Percentiles rank a stretch among this genome's conserved stretches.
phyloP scores from a whole-genome alignment of 495 filamentous ascomycete genomes.

The Durotheca rogersii region DNA sequence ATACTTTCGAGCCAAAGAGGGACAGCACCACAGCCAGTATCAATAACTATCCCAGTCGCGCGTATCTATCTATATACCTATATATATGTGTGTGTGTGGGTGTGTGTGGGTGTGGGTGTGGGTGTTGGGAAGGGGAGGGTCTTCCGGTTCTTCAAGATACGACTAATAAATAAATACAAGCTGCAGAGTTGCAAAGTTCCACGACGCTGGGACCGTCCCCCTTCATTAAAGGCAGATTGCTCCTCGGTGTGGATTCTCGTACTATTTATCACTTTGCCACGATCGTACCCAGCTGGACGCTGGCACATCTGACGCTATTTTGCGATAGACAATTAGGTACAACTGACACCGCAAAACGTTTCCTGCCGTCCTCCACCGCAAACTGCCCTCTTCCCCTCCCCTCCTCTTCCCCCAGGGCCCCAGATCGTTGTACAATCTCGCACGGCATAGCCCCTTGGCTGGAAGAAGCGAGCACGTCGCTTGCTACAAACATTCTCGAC shows the following conservation, averaged over 20 bases:
- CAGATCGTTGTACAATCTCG: conserved; percentile 28
- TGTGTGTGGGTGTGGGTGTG: no score
- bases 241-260: conserved; percentile 30
- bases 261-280: conserved; percentile 28
- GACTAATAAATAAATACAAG: conserved; percentile 20
- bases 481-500: conserved; percentile 30
- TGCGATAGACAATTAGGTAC: conserved; percentile 9
- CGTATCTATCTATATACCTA: background rate
- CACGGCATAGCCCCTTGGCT: conserved; percentile 33
- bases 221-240: conserved; percentile 26
- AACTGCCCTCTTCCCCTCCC: no score
- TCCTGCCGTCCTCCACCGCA: conserved; percentile 30
- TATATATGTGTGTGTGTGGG: background rate
- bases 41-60: no score
- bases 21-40: no score
- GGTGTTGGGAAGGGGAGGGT: no score
- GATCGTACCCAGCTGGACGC: conserved; percentile 20
- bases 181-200: conserved; percentile 30
- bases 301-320: conserved; percentile 16
- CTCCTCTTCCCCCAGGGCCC: conserved; percentile 21
- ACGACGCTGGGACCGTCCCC: conserved; percentile 24
- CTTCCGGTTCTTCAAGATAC: conserved; percentile 15
- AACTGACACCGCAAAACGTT: conserved; percentile 22
- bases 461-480: conserved; percentile 32
- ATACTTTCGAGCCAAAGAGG: no score